Evolutionary conservation across 2,329 filamentous ascomycete species (phyloP).

Genomic region (Pseudocercospora cruenta): DNA sequence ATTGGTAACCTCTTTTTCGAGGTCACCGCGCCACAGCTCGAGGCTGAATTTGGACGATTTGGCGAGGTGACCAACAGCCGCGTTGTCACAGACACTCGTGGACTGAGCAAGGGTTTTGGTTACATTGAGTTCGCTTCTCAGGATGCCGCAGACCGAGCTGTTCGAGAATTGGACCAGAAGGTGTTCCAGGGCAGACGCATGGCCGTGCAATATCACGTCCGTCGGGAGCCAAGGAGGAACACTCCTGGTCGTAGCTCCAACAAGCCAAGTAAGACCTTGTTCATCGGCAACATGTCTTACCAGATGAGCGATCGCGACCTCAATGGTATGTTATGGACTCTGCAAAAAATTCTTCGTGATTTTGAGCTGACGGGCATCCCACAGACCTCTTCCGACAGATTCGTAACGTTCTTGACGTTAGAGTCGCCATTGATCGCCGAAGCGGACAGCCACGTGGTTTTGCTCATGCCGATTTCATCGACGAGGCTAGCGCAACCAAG

Average conservation of each 20-base stretch:
- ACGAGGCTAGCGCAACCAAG: conserved; percentile 65
- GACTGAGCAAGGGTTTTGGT: conserved; percentile 72
- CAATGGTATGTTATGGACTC: conserved; percentile 52
- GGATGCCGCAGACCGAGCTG: conserved; percentile 59
- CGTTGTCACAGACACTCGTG: conserved; percentile 64
- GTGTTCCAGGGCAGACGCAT: conserved; percentile 67
- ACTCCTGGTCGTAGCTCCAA: not conserved
- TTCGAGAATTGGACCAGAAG: conserved; percentile 61
- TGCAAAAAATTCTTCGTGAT: not conserved
- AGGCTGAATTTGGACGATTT: conserved; percentile 62
- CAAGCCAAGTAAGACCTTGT: conserved; percentile 68
- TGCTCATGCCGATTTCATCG: conserved; percentile 78
- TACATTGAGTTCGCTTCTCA: conserved; percentile 64
- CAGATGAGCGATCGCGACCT: conserved; percentile 84
- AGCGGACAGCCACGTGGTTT: conserved; percentile 83
- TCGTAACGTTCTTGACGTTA: conserved; percentile 71
- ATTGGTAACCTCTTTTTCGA: conserved; percentile 73
- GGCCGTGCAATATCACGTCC: conserved; percentile 61
- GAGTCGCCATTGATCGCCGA: conserved; percentile 79
- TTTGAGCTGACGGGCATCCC: not conserved
- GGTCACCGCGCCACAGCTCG: conserved; percentile 63
- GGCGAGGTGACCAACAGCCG: conserved; percentile 57
- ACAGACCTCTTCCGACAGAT: conserved; percentile 70
- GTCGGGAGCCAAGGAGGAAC: conserved; percentile 10
- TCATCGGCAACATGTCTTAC: conserved; percentile 83